Evolutionary conservation across 2,329 filamentous ascomycete species (phyloP).

Genomic region (Neopestalotiopsis rosae): DNA sequence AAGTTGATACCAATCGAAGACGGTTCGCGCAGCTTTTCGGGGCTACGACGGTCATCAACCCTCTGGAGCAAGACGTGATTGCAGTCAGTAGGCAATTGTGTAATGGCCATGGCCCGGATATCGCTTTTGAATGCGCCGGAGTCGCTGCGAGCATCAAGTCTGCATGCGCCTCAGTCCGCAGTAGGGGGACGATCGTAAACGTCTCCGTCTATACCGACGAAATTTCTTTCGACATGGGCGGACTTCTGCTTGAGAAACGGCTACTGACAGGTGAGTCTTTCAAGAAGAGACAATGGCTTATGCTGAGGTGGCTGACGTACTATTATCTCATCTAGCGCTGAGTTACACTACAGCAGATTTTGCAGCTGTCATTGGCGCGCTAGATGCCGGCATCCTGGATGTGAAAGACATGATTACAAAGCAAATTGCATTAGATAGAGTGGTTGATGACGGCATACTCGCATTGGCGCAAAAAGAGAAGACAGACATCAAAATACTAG

Average conservation of each 20-base stretch:
- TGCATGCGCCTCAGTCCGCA: constrained; percentile 54
- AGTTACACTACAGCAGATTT: constrained; percentile 52
- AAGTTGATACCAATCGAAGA: constrained; percentile 56
- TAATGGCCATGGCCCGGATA: constrained; percentile 55
- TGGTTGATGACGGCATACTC: constrained; percentile 63
- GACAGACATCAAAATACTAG: constrained; percentile 66
- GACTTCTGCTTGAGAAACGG: constrained; percentile 57
- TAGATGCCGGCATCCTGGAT: constrained; percentile 51
- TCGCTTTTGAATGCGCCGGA: constrained; percentile 68
- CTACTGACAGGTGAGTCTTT: constrained; percentile 45
- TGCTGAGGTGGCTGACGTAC: constrained; percentile 12
- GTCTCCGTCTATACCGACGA: constrained; percentile 68
- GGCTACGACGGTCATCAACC: constrained; percentile 59
- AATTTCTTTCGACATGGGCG: constrained; percentile 58
- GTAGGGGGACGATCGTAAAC: constrained; percentile 64
- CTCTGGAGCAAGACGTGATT: constrained; percentile 54
- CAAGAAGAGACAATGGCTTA: no score
- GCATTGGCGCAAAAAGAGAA: constrained; percentile 64
- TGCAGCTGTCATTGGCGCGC: constrained; percentile 59
- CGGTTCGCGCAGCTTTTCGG: constrained; percentile 59
- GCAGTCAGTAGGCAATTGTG: constrained; percentile 51
- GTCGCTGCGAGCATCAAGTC: constrained; percentile 54
- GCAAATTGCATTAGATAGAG: constrained; percentile 58
- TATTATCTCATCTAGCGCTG: constrained; percentile 31
- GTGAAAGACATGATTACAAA: constrained; percentile 66